These are phyloP conservation scores for Daldinia vernicosa DNA, from an alignment of 495 filamentous ascomycete genomes.

Conservation along the genomic window DNA sequence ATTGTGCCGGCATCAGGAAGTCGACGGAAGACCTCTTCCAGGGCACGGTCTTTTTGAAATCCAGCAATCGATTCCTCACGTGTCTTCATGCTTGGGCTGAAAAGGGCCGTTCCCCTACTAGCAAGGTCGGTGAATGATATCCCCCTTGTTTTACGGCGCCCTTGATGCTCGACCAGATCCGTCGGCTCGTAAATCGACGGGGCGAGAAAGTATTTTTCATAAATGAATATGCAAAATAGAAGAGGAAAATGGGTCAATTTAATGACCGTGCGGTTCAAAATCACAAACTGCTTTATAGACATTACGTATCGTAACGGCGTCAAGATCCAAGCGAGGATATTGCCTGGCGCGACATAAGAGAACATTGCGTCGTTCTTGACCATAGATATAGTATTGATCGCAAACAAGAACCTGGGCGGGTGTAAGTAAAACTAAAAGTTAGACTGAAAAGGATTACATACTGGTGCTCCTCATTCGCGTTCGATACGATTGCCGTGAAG, in stretches of 20 bases:
- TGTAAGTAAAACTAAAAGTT: slow-evolving; percentile 9
- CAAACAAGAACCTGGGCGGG: slow-evolving; percentile 73
- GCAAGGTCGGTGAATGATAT: slow-evolving; percentile 64
- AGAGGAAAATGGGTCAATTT: slow-evolving; percentile 90
- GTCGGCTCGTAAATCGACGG: slow-evolving; percentile 75
- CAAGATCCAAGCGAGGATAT: slow-evolving; percentile 86
- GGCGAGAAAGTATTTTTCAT: slow-evolving; percentile 80
- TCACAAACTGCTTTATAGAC: slow-evolving; percentile 80
- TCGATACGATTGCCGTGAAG: slow-evolving; percentile 92
- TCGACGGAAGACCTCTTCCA: slow-evolving; percentile 90
- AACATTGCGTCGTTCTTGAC: slow-evolving; percentile 95
- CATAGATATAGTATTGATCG: slow-evolving; percentile 94
- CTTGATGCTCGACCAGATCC: slow-evolving; percentile 68
- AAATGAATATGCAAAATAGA: slow-evolving; percentile 82
- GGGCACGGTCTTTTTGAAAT: slow-evolving; percentile 84
- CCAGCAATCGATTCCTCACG: slow-evolving; percentile 85
- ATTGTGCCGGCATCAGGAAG: slow-evolving; percentile 55
- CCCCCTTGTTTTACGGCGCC: slow-evolving; percentile 49
- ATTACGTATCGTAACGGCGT: slow-evolving; percentile 81
- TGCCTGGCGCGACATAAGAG: slow-evolving; percentile 88
- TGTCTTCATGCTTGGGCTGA: slow-evolving; percentile 73
- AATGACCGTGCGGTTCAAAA: slow-evolving; percentile 84
- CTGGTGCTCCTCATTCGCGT: slow-evolving; percentile 91
- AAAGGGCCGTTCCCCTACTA: slow-evolving; percentile 59
- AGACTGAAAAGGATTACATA: slow-evolving; percentile 34